Evolutionary conservation across 352 stramenopile genomes (phyloP).

Genomic region (Pythium chondricola): DNA sequence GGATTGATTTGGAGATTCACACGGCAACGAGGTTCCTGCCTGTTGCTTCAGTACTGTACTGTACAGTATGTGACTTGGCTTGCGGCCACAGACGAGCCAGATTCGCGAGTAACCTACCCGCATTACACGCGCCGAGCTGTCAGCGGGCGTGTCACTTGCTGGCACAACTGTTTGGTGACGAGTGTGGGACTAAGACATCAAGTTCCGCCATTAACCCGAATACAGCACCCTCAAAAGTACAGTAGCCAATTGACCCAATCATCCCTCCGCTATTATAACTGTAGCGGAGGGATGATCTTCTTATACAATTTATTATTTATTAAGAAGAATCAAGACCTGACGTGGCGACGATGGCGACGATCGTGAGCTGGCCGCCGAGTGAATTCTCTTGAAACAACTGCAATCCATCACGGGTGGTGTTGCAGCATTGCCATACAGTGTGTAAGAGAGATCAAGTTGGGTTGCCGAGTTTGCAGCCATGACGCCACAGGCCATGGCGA

Average conservation of each 20-base stretch:
- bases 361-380: background rate
- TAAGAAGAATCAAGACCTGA: background rate
- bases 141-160: constrained; percentile 14
- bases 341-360: background rate
- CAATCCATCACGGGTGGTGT: no score
- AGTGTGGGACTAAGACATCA: constrained; percentile 9
- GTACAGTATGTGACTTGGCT: constrained; percentile 6
- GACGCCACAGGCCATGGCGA: no score
- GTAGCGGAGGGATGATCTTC: background rate
- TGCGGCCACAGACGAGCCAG: constrained; percentile 1
- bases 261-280: background rate
- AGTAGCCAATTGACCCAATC: background rate
- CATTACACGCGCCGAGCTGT: constrained; percentile 17
- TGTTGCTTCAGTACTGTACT: no score
- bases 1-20: no score
- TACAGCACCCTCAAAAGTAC: background rate
- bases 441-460: no score
- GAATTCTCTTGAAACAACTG: no score
- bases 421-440: no score
- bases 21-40: no score
- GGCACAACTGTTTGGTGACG: constrained; percentile 13
- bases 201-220: background rate
- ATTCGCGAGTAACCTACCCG: constrained; percentile 1
- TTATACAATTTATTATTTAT: background rate
- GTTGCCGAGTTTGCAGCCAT: no score